Conservation (phyloP, 1,139 yeast genomes). For the Meyerozyma sp. region DNA sequence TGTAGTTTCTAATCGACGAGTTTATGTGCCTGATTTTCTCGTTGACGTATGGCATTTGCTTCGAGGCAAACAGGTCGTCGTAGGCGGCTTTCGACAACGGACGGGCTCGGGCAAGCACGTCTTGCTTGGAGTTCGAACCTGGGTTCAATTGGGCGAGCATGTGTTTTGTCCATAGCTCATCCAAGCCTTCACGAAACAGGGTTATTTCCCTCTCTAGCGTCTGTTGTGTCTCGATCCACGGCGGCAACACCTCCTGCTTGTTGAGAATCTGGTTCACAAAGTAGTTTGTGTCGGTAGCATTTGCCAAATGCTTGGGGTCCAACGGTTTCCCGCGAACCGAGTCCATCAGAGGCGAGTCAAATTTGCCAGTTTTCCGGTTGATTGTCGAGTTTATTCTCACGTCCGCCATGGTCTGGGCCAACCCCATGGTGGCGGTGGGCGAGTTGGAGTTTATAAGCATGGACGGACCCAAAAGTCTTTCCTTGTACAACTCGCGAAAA, state of each 20-base stretch:
- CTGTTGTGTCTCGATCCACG: constrained; percentile 83
- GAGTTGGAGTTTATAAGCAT: constrained; percentile 36
- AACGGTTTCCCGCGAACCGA: constrained; percentile 60
- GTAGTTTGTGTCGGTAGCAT: constrained; percentile 39
- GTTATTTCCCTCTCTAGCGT: constrained; percentile 44
- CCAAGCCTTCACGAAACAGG: constrained; percentile 41
- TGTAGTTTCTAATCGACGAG: constrained; percentile 61
- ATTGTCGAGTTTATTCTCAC: constrained; percentile 70
- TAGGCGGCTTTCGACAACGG: constrained; percentile 1
- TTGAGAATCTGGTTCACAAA: constrained; percentile 53
- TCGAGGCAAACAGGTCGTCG: not conserved
- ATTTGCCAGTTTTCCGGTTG: constrained; percentile 56
- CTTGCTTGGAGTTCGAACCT: not conserved
- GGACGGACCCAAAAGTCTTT: constrained; percentile 56
- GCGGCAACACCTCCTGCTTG: constrained; percentile 75
- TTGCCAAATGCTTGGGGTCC: constrained; percentile 53
- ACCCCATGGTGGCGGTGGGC: constrained; percentile 34
- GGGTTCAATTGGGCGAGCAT: constrained; percentile 20
- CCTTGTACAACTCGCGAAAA: constrained; percentile 59
- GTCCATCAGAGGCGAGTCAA: constrained; percentile 43
- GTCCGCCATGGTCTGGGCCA: constrained; percentile 64
- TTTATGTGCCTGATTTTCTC: constrained; percentile 49
- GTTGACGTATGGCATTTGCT: constrained; percentile 30
- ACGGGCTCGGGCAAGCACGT: constrained; percentile 3
- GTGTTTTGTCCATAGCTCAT: constrained; percentile 38